Conservation (phyloP, 805 yeast genomes). For the Candida sonorensis region DNA sequence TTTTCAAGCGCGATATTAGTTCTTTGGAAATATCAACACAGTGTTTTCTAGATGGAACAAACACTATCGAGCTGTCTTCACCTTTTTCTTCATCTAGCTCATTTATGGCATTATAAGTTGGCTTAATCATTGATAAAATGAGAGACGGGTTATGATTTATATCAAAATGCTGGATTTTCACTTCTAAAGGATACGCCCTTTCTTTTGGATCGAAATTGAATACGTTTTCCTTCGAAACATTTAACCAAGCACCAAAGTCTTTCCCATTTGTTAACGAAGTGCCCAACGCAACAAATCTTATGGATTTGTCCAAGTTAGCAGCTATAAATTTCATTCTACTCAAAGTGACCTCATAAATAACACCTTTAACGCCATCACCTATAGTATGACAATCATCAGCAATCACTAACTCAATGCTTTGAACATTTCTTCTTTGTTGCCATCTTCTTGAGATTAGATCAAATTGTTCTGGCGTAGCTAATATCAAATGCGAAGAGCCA, state of each 20-base stretch:
- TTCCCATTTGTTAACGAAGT: slow-evolving; percentile 66
- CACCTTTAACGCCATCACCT: slow-evolving; percentile 51
- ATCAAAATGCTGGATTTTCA: slow-evolving; percentile 45
- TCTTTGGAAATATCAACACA: slow-evolving; percentile 47
- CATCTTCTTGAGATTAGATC: slow-evolving; percentile 71
- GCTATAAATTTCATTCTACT: slow-evolving; percentile 68
- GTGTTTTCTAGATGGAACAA: slow-evolving; percentile 49
- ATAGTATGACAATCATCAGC: slow-evolving; percentile 68
- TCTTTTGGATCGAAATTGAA: slow-evolving; percentile 68
- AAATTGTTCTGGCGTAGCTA: slow-evolving; percentile 78
- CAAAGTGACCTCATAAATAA: slow-evolving; percentile 60
- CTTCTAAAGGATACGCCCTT: slow-evolving; percentile 48
- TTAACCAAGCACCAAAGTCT: slow-evolving; percentile 85
- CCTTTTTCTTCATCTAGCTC: slow-evolving; percentile 23
- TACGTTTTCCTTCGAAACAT: slow-evolving; percentile 50
- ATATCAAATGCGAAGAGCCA: slow-evolving; percentile 55
- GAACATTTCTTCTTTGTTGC: slow-evolving; percentile 70
- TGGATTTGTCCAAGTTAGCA: slow-evolving; percentile 49
- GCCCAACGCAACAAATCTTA: slow-evolving; percentile 65
- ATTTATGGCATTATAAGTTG: slow-evolving; percentile 38
- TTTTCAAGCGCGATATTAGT: slow-evolving; percentile 27
- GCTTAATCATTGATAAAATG: slow-evolving; percentile 42
- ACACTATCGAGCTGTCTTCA: slow-evolving; percentile 38
- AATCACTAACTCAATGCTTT: slow-evolving; percentile 58
- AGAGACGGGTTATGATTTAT: slow-evolving; percentile 47